phyloP scores from a whole-genome alignment of 2,329 filamentous ascomycete genomes.

The Tothia fuscella region DNA sequence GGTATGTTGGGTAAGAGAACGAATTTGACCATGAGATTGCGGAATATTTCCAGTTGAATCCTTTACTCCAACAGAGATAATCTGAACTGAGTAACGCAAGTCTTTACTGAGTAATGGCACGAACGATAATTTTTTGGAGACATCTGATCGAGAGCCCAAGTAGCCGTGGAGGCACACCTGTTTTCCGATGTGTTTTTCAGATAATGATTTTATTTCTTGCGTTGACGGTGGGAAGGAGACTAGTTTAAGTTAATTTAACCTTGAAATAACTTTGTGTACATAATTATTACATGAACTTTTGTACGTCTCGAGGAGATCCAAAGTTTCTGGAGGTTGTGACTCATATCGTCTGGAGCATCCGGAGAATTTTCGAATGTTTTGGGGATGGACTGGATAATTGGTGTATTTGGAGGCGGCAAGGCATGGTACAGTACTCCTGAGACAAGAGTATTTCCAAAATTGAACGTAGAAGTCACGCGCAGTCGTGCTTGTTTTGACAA shows the following conservation, averaged over 20 bases:
- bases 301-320: conserved; percentile 23
- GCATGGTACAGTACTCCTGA: conserved; percentile 4
- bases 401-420: too few relatives aligned
- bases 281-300: conserved; percentile 31
- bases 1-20: conserved; percentile 36
- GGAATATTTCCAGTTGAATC: conserved; percentile 13
- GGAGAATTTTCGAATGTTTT: background rate
- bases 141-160: conserved; percentile 53
- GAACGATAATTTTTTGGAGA: conserved; percentile 61
- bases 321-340: background rate
- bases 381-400: too few relatives aligned
- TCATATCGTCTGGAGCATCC: background rate
- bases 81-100: conserved; percentile 35
- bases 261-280: background rate
- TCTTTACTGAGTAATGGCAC: conserved; percentile 42
- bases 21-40: conserved; percentile 9
- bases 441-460: background rate
- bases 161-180: conserved; percentile 56
- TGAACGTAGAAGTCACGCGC: conserved; percentile 4
- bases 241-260: conserved; percentile 17
- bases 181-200: conserved; percentile 18
- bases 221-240: conserved; percentile 36
- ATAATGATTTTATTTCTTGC: conserved; percentile 22
- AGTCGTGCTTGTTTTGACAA: conserved; percentile 5
- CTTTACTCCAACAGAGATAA: conserved; percentile 33